Conservation (phyloP, 164 flowering plant species). For the Macadamia tetraphylla region DNA sequence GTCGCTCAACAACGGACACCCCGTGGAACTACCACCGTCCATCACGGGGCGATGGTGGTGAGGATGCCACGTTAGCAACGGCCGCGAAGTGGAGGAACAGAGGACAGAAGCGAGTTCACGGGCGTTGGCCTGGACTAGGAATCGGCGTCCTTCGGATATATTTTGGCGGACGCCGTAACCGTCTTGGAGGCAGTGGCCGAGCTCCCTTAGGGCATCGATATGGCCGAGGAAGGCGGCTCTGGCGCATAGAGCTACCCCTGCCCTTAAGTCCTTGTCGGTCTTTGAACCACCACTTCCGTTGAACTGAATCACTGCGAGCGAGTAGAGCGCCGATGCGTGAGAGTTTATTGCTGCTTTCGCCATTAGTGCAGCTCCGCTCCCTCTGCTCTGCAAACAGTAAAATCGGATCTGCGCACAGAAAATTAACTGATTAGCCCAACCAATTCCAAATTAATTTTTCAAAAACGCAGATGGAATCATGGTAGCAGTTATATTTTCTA, state of each 20-base stretch:
- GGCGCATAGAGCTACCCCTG: slow-evolving; percentile 72
- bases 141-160: slow-evolving; percentile 51
- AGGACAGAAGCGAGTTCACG: slow-evolving; percentile 48
- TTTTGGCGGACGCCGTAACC: slow-evolving; percentile 68
- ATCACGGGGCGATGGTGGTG: slow-evolving; percentile 15
- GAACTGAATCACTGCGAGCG: slow-evolving; percentile 82
- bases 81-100: slow-evolving; percentile 19
- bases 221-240: slow-evolving; percentile 73
- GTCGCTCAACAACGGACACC: slow-evolving; percentile 77
- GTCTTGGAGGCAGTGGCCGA: slow-evolving; percentile 82
- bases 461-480: too few species aligned
- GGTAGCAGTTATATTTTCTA: not conserved
- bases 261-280: slow-evolving; percentile 60
- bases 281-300: slow-evolving; percentile 80
- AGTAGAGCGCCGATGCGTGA: slow-evolving; percentile 68
- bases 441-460: too few species aligned
- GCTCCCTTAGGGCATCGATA: slow-evolving; percentile 70
- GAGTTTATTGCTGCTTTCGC: slow-evolving; percentile 74
- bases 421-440: too few species aligned
- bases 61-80: slow-evolving; percentile 38
- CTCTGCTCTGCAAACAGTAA: slow-evolving; percentile 59
- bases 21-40: slow-evolving; percentile 13
- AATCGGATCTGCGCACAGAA: slow-evolving; percentile 49
- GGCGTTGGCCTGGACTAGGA: slow-evolving; percentile 63
- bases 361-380: slow-evolving; percentile 70